phyloP scores from a whole-genome alignment of 352 stramenopile genomes.

The Phytophthora citrophthora region DNA sequence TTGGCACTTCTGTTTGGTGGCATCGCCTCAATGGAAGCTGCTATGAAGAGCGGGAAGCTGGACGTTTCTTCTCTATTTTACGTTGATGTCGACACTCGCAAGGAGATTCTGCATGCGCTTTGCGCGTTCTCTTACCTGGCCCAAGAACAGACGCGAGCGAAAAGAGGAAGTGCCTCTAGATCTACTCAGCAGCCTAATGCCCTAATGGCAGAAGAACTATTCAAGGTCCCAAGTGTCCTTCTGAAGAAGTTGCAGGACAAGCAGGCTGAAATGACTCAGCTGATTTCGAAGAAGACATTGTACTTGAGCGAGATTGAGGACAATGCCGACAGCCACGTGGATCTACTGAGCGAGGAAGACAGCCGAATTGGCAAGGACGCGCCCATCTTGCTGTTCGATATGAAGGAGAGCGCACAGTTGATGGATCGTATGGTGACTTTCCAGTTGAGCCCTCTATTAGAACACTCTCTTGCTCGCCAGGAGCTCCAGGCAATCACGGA shows the following conservation, averaged over 20 bases:
- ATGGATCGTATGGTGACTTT: slow-evolving; percentile 79
- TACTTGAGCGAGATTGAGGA: slow-evolving; percentile 78
- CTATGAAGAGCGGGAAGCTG: slow-evolving; percentile 78
- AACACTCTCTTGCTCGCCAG: slow-evolving; percentile 69
- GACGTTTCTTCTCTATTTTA: slow-evolving; percentile 83
- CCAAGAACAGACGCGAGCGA: slow-evolving; percentile 52
- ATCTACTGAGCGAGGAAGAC: slow-evolving; percentile 64
- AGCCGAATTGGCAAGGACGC: slow-evolving; percentile 74
- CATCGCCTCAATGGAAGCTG: slow-evolving; percentile 73
- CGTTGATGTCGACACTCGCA: slow-evolving; percentile 62
- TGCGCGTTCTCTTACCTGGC: slow-evolving; percentile 86
- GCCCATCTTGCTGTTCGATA: slow-evolving; percentile 83
- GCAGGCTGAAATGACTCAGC: slow-evolving; percentile 51
- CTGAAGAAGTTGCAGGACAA: slow-evolving; percentile 67
- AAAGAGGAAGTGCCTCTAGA: slow-evolving; percentile 4
- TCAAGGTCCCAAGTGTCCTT: slow-evolving; percentile 67
- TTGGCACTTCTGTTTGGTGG: slow-evolving; percentile 79
- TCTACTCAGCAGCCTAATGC: slow-evolving; percentile 30
- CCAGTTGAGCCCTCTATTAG: slow-evolving; percentile 77
- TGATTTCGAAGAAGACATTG: slow-evolving; percentile 76
- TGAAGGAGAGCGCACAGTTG: slow-evolving; percentile 71
- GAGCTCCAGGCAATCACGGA: slow-evolving; percentile 68
- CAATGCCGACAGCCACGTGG: slow-evolving; percentile 53
- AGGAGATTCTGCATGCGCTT: slow-evolving; percentile 78
- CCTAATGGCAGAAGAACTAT: slow-evolving; percentile 70